These are phyloP conservation scores for Trypanosoma rangeli DNA, from an alignment of 208 protist genomes.

Conservation along the genomic window DNA sequence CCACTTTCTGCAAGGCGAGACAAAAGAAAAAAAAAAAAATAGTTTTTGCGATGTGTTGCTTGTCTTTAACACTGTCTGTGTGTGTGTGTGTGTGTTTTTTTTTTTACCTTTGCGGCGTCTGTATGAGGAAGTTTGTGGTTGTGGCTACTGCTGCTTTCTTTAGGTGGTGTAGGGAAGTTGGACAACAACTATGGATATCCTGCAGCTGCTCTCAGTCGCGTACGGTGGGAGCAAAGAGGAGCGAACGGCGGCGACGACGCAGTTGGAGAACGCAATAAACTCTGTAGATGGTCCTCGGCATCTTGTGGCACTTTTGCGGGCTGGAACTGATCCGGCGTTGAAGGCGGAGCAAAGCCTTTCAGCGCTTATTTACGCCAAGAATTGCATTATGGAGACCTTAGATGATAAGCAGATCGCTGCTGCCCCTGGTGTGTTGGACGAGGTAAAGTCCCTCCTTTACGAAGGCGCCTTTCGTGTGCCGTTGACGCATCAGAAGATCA, in stretches of 20 bases:
- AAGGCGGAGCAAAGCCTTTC: conserved; percentile 69
- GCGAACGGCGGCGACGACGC: conserved; percentile 60
- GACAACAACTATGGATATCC: conserved; percentile 42
- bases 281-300: conserved; percentile 44
- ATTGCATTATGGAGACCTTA: conserved; percentile 67
- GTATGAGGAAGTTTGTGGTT: not conserved
- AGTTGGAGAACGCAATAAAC: conserved; percentile 56
- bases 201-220: conserved; percentile 70
- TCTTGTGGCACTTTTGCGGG: conserved; percentile 60
- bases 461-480: conserved; percentile 54
- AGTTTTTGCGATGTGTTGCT: not conserved
- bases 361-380: conserved; percentile 85
- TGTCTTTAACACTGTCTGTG: not conserved
- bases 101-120: not conserved
- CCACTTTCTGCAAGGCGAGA: too few species aligned
- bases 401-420: conserved; percentile 40
- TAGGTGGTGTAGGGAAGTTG: too few species aligned
- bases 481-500: conserved; percentile 61
- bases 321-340: conserved; percentile 47
- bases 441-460: conserved; percentile 70
- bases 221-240: conserved; percentile 78
- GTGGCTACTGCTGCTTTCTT: not conserved
- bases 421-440: conserved; percentile 41
- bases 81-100: not conserved
- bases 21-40: too few species aligned